Evolutionary conservation across 2,329 filamentous ascomycete species (phyloP).

Genomic region (Penicillium brasilianum): DNA sequence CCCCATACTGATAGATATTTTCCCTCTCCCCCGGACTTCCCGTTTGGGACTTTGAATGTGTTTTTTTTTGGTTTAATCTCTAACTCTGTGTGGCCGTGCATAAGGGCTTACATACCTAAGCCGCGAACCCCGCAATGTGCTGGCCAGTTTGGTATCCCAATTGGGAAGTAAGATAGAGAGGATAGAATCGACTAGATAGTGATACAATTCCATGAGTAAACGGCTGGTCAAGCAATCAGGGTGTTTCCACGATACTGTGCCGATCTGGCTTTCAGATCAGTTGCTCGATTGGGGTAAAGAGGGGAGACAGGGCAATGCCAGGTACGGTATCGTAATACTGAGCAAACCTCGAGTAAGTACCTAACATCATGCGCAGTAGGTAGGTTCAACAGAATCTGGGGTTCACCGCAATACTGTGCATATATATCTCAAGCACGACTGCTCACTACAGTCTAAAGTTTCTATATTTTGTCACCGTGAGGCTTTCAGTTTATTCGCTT

Average conservation of each 20-base stretch:
- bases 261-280: not conserved
- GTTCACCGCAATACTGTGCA: not conserved
- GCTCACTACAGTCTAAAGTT: no score
- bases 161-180: slow-evolving; percentile 13
- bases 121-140: not conserved
- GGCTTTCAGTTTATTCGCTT: not conserved
- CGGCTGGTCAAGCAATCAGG: not conserved
- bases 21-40: slow-evolving; percentile 30
- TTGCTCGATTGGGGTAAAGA: not conserved
- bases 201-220: not conserved
- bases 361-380: not conserved
- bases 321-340: not conserved
- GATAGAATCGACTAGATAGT: not conserved
- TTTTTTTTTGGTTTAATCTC: not conserved
- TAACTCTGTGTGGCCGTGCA: not conserved
- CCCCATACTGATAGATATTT: slow-evolving; percentile 2
- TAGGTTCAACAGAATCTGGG: no score
- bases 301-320: not conserved
- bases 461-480: not conserved
- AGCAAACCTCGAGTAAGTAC: no score
- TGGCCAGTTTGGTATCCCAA: not conserved
- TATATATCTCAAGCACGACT: not conserved
- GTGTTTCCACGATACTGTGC: not conserved
- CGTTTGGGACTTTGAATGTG: slow-evolving; percentile 17
- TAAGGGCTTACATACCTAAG: not conserved